Percentiles rank a stretch among this genome's conserved stretches.
Evolutionary conservation across 257 asterid genomes (phyloP).

Genomic region (Oldenlandia corymbosa): DNA sequence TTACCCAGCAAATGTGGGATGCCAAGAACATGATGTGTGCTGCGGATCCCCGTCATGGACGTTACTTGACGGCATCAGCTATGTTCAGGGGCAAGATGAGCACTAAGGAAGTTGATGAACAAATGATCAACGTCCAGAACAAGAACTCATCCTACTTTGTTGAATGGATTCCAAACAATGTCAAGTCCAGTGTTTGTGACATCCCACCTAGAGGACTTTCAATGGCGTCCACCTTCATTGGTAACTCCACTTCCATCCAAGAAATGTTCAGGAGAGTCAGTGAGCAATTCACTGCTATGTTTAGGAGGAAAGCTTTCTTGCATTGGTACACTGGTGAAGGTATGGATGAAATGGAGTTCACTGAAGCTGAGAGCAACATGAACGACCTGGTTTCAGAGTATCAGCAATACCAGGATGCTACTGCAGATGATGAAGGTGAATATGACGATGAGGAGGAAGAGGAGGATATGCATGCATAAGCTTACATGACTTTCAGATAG

Average conservation of each 20-base stretch:
- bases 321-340: slow-evolving; percentile 92
- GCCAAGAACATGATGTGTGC: slow-evolving; percentile 96
- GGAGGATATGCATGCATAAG: slow-evolving; percentile 25
- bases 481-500: not conserved
- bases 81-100: slow-evolving; percentile 93
- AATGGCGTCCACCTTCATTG: slow-evolving; percentile 82
- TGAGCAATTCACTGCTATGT: slow-evolving; percentile 92
- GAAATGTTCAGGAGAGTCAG: slow-evolving; percentile 94
- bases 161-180: slow-evolving; percentile 92
- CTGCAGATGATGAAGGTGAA: slow-evolving; percentile 78
- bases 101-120: slow-evolving; percentile 87
- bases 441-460: slow-evolving; percentile 68
- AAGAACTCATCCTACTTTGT: slow-evolving; percentile 86
- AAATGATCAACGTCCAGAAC: slow-evolving; percentile 81
- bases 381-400: slow-evolving; percentile 84
- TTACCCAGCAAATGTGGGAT: slow-evolving; percentile 94
- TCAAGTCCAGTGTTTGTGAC: slow-evolving; percentile 85
- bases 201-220: slow-evolving; percentile 87
- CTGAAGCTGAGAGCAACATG: slow-evolving; percentile 88
- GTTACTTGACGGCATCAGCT: slow-evolving; percentile 87
- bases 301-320: slow-evolving; percentile 90
- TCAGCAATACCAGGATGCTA: slow-evolving; percentile 95
- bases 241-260: slow-evolving; percentile 82
- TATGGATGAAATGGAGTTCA: slow-evolving; percentile 87
- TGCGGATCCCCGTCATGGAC: slow-evolving; percentile 87